Base-by-base conservation (phyloP, 139 green algal genomes). In the Coelastrella sp. region DNA sequence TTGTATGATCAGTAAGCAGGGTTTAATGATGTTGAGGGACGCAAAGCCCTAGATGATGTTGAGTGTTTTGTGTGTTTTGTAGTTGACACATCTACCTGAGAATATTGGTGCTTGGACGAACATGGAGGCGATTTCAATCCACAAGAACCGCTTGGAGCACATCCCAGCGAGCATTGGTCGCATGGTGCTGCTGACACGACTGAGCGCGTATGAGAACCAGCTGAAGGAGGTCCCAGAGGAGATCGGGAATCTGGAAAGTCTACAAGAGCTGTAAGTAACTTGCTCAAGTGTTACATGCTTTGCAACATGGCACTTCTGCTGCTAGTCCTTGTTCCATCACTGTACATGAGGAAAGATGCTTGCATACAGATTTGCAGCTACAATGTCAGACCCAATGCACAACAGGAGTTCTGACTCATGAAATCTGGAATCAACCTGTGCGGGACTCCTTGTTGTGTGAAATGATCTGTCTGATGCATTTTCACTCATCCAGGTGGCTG, bases 401-500 rank as follows among this genome's bases (percentile, higher is more conserved):
- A 57, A 57, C 1, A 15, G n/a, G n/a, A 15, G 48, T 2, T 57
- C 17, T n/a, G n/a, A n/a, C n/a, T n/a, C n/a, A n/a, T n/a, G n/a
- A n/a, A n/a, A n/a, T n/a, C n/a, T n/a, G n/a, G n/a, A n/a, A n/a
- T n/a, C n/a, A n/a, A n/a, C n/a, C n/a, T n/a, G n/a, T n/a, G n/a
- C n/a, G n/a, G n/a, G n/a, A n/a, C n/a, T n/a, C n/a, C n/a, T n/a
- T n/a, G n/a, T n/a, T n/a, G n/a, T n/a, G n/a, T n/a, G n/a, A n/a
- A n/a, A n/a, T n/a, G n/a, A n/a, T n/a, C n/a, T n/a, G n/a, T n/a
- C n/a, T n/a, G n/a, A n/a, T n/a, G n/a, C n/a, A n/a, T n/a, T n/a
- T n/a, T n/a, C n/a, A n/a, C n/a, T n/a, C 45, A 23, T 57, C 13
- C 87, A 91, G 87, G 32, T 91, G 84, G 80, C 51, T 89, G n/a